Conservation (phyloP, 768 basidiomycete species). For the Lactarius tabidus region DNA sequence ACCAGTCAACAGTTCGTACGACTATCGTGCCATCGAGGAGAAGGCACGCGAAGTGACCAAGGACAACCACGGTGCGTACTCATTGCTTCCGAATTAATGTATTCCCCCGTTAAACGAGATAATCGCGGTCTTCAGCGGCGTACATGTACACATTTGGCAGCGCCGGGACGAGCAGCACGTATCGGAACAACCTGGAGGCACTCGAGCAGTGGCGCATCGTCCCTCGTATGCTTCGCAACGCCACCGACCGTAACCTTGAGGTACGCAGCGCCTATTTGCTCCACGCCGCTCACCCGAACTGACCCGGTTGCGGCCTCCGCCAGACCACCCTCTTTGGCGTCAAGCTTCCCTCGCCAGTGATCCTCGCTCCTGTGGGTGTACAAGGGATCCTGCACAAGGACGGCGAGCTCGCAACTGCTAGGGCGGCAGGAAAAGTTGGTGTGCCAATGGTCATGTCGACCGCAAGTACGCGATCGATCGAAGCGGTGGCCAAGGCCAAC, state of each 20-base stretch:
- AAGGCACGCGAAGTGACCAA: constrained; percentile 57
- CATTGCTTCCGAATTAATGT: neutral
- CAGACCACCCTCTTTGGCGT: constrained; percentile 72
- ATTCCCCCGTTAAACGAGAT: neutral
- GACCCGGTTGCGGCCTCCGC: neutral
- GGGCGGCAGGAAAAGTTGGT: constrained; percentile 49
- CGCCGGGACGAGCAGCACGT: constrained; percentile 68
- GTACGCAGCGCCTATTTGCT: constrained; percentile 36
- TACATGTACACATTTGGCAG: constrained; percentile 77
- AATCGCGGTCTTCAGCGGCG: constrained; percentile 42
- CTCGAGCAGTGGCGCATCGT: constrained; percentile 69
- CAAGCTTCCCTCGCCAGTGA: constrained; percentile 54
- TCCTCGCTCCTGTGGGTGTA: constrained; percentile 67
- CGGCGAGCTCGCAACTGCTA: constrained; percentile 67
- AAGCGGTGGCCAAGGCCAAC: constrained; percentile 68
- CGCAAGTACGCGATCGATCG: constrained; percentile 66
- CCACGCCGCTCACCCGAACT: neutral
- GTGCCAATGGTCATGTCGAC: constrained; percentile 76
- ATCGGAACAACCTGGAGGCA: constrained; percentile 58
- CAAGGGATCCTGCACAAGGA: constrained; percentile 70
- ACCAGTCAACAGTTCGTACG: constrained; percentile 53
- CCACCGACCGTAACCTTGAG: constrained; percentile 48
- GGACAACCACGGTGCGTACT: constrained; percentile 46
- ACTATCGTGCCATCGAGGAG: constrained; percentile 57
- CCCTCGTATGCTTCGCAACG: constrained; percentile 73